These are phyloP conservation scores for Limnanthes douglasii DNA, from an alignment of 345 rosid species.

Conservation along the genomic window DNA sequence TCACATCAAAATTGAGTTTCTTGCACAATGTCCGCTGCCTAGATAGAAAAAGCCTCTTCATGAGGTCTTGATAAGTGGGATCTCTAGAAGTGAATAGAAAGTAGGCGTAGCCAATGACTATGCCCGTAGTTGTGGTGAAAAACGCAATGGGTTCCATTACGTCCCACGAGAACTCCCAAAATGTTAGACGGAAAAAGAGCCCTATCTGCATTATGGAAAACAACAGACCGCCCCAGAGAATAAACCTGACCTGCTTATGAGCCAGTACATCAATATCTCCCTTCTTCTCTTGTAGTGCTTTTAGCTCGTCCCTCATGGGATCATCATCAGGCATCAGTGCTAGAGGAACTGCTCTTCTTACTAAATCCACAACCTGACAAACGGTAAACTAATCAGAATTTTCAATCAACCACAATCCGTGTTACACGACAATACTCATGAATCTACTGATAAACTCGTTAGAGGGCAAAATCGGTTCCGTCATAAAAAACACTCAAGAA, in stretches of 20 bases:
- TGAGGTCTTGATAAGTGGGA: constrained; percentile 87
- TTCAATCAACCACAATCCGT: too few relatives aligned
- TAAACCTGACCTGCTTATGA: constrained; percentile 73
- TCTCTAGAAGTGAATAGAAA: constrained; percentile 76
- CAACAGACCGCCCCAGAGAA: constrained; percentile 72
- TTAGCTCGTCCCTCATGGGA: constrained; percentile 49
- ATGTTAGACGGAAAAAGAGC: constrained; percentile 63
- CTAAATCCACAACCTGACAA: constrained; percentile 71
- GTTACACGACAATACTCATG: too few relatives aligned
- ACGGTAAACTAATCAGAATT: background rate
- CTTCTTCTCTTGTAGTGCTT: constrained; percentile 48
- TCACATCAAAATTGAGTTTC: constrained; percentile 42
- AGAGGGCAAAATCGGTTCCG: too few relatives aligned
- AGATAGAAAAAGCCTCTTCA: constrained; percentile 79
- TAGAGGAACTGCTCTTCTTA: constrained; percentile 69
- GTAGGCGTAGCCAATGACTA: constrained; percentile 71
- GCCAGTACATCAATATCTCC: constrained; percentile 77
- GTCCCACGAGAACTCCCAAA: constrained; percentile 98
- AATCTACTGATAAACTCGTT: too few relatives aligned
- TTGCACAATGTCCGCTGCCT: constrained; percentile 73
- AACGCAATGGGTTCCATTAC: constrained; percentile 90
- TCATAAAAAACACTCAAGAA: too few relatives aligned
- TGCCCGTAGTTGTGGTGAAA: constrained; percentile 50
- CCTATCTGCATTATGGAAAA: constrained; percentile 34
- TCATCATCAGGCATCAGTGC: constrained; percentile 54